phyloP scores from a whole-genome alignment of 2,329 filamentous ascomycete genomes.

The Ceratocystis diversiconidia region DNA sequence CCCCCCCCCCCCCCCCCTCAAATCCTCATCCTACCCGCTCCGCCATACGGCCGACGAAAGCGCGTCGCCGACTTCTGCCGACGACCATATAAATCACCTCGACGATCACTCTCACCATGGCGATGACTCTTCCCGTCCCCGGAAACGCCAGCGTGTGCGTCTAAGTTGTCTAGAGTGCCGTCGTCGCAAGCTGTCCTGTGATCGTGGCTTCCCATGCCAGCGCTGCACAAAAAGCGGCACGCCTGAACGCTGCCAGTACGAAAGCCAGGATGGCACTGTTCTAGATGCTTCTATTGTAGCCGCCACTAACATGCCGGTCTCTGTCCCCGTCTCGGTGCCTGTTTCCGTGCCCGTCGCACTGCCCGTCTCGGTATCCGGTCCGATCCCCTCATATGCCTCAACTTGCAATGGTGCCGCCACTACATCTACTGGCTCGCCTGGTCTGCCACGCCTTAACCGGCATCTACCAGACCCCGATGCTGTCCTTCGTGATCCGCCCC shows the following conservation, averaged over 20 bases:
- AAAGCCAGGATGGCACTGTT: constrained; percentile 39
- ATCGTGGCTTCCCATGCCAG: constrained; percentile 46
- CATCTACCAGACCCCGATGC: constrained; percentile 22
- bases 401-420: background rate
- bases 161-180: constrained; percentile 48
- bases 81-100: background rate
- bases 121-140: constrained; percentile 25
- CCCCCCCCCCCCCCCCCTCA: background rate
- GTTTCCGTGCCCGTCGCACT: background rate
- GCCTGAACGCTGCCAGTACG: constrained; percentile 45
- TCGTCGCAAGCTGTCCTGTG: constrained; percentile 46
- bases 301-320: constrained; percentile 17
- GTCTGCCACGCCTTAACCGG: constrained; percentile 29
- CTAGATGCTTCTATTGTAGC: constrained; percentile 31
- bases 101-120: constrained; percentile 3
- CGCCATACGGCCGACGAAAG: constrained; percentile 13
- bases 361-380: background rate
- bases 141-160: constrained; percentile 45
- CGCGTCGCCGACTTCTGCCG: constrained; percentile 12
- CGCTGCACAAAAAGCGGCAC: constrained; percentile 49
- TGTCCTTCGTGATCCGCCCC: constrained; percentile 28
- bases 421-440: constrained; percentile 26
- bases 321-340: background rate
- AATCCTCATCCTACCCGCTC: background rate
- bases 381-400: background rate